Percentiles rank a stretch among this genome's conserved stretches.
Conservation (phyloP, 345 rosid species). For the Cochlearia excelsa region DNA sequence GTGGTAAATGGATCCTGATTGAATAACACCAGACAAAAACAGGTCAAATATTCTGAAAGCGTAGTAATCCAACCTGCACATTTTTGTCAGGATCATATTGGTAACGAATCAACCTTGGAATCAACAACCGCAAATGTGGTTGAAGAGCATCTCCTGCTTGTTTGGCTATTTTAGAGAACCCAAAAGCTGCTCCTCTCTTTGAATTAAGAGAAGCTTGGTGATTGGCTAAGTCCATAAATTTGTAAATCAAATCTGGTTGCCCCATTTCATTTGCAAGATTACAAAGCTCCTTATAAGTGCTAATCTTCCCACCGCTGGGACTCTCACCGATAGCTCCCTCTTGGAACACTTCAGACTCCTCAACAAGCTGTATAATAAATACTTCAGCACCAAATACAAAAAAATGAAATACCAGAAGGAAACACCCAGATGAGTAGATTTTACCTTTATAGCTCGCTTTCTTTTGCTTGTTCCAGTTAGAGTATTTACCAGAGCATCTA, state of each 20-base stretch:
- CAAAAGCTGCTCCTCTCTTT: conserved; percentile 98
- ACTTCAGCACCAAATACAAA: conserved; percentile 22
- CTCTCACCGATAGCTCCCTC: conserved; percentile 86
- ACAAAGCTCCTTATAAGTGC: conserved; percentile 95
- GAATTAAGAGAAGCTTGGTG: conserved; percentile 85
- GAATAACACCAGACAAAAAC: not conserved
- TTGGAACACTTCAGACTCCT: conserved; percentile 91
- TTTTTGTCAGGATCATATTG: conserved; percentile 97
- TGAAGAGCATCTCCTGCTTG: conserved; percentile 98
- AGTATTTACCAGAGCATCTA: conserved; percentile 79
- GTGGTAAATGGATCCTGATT: not conserved
- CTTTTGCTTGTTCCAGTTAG: conserved; percentile 94
- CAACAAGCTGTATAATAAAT: conserved; percentile 58
- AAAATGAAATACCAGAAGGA: conserved; percentile 27
- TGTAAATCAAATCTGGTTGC: conserved; percentile 90
- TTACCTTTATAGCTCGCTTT: conserved; percentile 93
- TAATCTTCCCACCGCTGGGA: conserved; percentile 81
- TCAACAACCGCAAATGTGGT: conserved; percentile 73
- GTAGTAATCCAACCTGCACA: conserved; percentile 66
- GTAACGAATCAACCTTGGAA: conserved; percentile 88
- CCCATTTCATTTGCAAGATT: conserved; percentile 99
- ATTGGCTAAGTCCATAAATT: conserved; percentile 98
- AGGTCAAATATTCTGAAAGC: conserved; percentile 8
- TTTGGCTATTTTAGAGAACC: conserved; percentile 93
- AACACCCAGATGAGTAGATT: conserved; percentile 18